phyloP scores from a whole-genome alignment of 768 basidiomycete genomes.

The Kwoniella sp. region DNA sequence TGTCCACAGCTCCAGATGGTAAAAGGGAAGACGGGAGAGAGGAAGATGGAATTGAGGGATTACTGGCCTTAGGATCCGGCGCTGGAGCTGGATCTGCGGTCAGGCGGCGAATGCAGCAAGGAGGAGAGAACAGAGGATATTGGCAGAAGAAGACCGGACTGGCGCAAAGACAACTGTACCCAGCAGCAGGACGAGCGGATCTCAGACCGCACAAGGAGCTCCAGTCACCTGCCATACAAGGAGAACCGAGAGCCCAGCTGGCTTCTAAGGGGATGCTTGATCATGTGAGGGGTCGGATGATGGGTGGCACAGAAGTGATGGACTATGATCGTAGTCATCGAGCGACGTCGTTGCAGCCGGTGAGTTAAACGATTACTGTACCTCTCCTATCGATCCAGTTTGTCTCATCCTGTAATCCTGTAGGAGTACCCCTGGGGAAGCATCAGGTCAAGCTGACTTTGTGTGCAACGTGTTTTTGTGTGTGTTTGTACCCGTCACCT shows the following conservation, averaged over 20 bases:
- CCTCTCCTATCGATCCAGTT: too few relatives aligned
- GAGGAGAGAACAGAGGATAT: background rate
- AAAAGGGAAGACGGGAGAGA: background rate
- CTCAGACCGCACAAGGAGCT: too few relatives aligned
- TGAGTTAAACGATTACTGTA: background rate
- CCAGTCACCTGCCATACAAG: too few relatives aligned
- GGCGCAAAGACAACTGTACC: background rate
- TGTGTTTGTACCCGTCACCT: too few relatives aligned
- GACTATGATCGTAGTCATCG: background rate
- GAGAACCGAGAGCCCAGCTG: too few relatives aligned
- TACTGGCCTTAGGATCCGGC: background rate
- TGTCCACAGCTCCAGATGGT: background rate
- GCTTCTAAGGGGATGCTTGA: too few relatives aligned
- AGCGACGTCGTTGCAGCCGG: background rate
- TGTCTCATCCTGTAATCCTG: too few relatives aligned
- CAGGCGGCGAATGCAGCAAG: background rate
- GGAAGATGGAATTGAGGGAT: conserved; percentile 1
- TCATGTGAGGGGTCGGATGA: background rate
- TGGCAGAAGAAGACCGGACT: background rate
- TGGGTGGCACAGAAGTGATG: too few relatives aligned
- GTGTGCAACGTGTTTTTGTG: background rate
- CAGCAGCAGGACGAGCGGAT: background rate
- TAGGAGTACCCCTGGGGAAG: too few relatives aligned
- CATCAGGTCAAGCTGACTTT: background rate
- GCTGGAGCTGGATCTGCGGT: background rate